Evolutionary conservation across 2,329 filamentous ascomycete species (phyloP), one percentile per base, ranked within the genome.

Genomic region (Talaromyces rugulosus): DNA sequence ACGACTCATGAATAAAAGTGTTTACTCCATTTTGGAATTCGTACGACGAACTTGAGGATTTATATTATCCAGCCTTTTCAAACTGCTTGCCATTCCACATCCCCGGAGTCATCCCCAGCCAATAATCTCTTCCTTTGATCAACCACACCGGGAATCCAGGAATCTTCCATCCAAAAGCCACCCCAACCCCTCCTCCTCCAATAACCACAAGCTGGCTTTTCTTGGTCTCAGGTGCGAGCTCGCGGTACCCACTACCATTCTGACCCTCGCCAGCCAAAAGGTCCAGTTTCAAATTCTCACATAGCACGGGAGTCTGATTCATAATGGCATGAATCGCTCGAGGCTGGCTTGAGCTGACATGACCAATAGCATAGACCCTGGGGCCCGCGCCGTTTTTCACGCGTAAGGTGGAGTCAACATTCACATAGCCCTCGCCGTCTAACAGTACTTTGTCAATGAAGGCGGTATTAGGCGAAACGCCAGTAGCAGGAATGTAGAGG

Each of bases 71-170:
- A 14, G 56, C 77, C 66, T 82, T 83, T 8, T 69, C 72, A 80
- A 81, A 85, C 56, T 82, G 79, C 60, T 79, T 79, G 16, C 82
- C 82, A 69, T 70, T 82, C 82, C 82, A 85, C 14, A 83, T 60
- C 4, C 66, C 66, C 0, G 70, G 77, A 1, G 78, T 80, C 9
- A 79, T 82, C 78, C 80, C 81, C 31, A 84, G 60, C 79, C 80
- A 85, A 63, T 82, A 82, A 63, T 83, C 80, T 18, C 80, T 70
- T 1, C 82, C 80, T 66, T 84, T 83, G 57, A 83, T 75, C 67
- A 80, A 55, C 79, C 81, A 83, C 0, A 83, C 76, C 50, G 80
- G 16, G 30, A 77, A 78, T 56, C 80, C 78, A 0, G 81, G 80
- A 28, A 83, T 3, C 44, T 67, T 68, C 33, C 67, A 80, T 0